A percentile compares a stretch with the other conserved stretches of the same genome.
Conservation (phyloP, 148 eudicot species). For the Amaranthus palmeri region DNA sequence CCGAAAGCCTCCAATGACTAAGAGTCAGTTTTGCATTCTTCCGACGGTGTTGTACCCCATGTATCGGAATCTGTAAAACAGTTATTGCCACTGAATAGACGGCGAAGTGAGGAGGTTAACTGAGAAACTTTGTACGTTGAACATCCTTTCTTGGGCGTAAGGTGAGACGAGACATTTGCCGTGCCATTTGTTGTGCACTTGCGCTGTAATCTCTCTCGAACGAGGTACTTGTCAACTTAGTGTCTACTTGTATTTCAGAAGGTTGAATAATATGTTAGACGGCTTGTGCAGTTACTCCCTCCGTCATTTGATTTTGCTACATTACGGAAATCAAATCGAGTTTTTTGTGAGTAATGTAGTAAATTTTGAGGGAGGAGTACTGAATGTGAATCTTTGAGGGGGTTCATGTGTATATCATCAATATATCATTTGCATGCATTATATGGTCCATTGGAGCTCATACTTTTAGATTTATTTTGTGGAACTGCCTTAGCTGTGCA, state of each 20-base stretch:
- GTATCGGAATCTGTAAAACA: conserved; percentile 6
- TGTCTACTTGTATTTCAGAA: conserved; percentile 11
- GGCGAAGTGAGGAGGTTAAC: neutral
- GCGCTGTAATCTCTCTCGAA: neutral
- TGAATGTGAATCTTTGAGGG: too few relatives aligned
- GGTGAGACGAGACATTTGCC: conserved; percentile 4
- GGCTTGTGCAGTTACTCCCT: neutral
- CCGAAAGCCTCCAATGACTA: conserved; percentile 54
- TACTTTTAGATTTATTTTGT: too few relatives aligned
- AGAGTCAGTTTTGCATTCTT: neutral
- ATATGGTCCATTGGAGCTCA: too few relatives aligned
- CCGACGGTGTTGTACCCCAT: neutral
- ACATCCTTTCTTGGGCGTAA: neutral
- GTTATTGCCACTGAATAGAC: neutral
- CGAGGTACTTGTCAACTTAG: conserved; percentile 14
- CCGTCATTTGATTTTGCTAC: too few relatives aligned
- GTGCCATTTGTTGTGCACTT: conserved; percentile 4
- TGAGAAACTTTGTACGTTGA: neutral
- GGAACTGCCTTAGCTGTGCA: too few relatives aligned
- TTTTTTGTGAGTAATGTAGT: too few relatives aligned
- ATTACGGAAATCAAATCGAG: too few relatives aligned
- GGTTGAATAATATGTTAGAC: conserved; percentile 11
- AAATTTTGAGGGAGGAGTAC: too few relatives aligned
- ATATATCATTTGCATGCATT: too few relatives aligned
- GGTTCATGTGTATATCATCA: too few relatives aligned